Evolutionary conservation across 1,139 yeast species (phyloP), one percentile per base, ranked within the genome.

Genomic region (Yamadazyma atlantica): DNA sequence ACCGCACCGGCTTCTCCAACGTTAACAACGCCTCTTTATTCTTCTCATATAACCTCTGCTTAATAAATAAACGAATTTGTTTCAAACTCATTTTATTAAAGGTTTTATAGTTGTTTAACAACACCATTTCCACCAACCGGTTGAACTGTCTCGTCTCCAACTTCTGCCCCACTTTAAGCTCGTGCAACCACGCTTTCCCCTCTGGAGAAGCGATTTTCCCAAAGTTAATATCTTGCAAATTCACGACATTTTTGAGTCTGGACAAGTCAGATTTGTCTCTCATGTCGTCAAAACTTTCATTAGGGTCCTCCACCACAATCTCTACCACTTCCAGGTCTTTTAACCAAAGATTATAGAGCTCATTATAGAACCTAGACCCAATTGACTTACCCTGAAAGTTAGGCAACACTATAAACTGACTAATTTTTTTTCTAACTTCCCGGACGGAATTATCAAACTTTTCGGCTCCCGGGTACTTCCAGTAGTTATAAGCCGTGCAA

Each of bases 271-370:
- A 75, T 24, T 92, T 68, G 58, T 92, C 97, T 45, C 98, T 73
- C 51, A 94, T 65, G 55, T 87, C 95, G 55, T 92, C 98, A 62
- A 92, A 92, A 31, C 81, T 80, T 57, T 90, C 97, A 54, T 85
- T 87, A 2, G 98, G 98, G 57, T 94, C 98, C 57, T 92, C 98
- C 8, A 94, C 90, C 0, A 92, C 89, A 29, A 92, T 73, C 53
- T 90, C 96, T 28, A 67, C 62, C n/a, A 89, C 78, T 3, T 56
- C 46, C 0, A 59, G 52, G 45, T 85, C 84, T 0, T 54, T 48
- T 5, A 69, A 50, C 85, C 95, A 88, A 29, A 58, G 44, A 1
- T 69, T 62, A 39, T 75, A 70, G 6, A 92, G 62, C 1, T 72
- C 49, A 11, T 66, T 62, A 58, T 92, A 92, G 29, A 92, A 64